These are phyloP conservation scores for Wallacemonas rigidus DNA, from an alignment of 208 protist species.

Conservation along the genomic window DNA sequence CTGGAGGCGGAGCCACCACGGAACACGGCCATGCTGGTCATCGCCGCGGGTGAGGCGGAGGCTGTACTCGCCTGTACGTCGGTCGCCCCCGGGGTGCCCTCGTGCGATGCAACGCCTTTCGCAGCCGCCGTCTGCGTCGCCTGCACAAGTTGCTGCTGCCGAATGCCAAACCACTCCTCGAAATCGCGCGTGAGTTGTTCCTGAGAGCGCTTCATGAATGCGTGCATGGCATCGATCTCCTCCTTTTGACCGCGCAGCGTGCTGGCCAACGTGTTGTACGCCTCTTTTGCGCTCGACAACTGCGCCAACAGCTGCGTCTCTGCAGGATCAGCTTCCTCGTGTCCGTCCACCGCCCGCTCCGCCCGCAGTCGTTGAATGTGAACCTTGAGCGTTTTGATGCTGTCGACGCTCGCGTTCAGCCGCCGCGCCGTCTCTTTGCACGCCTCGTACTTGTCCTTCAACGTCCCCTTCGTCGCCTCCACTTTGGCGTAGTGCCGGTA, in stretches of 20 bases:
- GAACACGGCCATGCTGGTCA: not conserved
- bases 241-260: conserved; percentile 74
- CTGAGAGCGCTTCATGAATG: conserved; percentile 83
- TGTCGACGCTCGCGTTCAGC: conserved; percentile 70
- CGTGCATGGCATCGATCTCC: conserved; percentile 84
- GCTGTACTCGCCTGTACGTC: too few relatives aligned
- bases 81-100: not conserved
- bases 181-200: conserved; percentile 85
- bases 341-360: conserved; percentile 76
- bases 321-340: conserved; percentile 50
- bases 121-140: conserved; percentile 22
- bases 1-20: conserved; percentile 12
- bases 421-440: conserved; percentile 69
- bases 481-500: conserved; percentile 78
- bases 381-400: conserved; percentile 72
- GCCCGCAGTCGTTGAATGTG: conserved; percentile 77
- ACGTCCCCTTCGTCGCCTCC: conserved; percentile 68
- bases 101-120: conserved; percentile 17
- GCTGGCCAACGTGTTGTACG: conserved; percentile 57
- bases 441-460: conserved; percentile 63
- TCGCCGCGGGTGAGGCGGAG: too few relatives aligned
- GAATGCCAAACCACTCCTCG: conserved; percentile 80
- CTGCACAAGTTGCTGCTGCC: conserved; percentile 67
- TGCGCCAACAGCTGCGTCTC: conserved; percentile 44
- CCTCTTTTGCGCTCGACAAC: conserved; percentile 16